These are phyloP conservation scores for Asterophora lycoperdoides DNA, from an alignment of 768 basidiomycete species.

Conservation along the genomic window DNA sequence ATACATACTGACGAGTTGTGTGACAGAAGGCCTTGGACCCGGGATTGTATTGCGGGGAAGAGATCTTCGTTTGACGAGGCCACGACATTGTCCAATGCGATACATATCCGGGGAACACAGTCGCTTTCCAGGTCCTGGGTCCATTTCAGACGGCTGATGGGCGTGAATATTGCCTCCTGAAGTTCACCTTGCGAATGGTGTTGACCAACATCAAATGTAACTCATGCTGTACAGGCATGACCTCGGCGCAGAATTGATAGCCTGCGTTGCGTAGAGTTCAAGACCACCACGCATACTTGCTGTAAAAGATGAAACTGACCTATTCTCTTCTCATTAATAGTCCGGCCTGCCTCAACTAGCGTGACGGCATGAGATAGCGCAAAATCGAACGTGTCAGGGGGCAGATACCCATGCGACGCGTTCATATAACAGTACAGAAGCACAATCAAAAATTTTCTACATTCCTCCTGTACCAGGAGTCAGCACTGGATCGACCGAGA, in stretches of 20 bases:
- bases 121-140: constrained; percentile 68
- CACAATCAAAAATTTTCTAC: constrained; percentile 63
- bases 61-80: constrained; percentile 59
- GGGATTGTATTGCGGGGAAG: constrained; percentile 70
- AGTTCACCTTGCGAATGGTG: constrained; percentile 69
- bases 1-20: constrained; percentile 71
- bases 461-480: constrained; percentile 44
- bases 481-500: constrained; percentile 13
- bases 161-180: background rate
- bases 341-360: constrained; percentile 65
- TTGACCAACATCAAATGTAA: constrained; percentile 82
- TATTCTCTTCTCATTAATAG: constrained; percentile 60
- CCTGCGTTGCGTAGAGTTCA: constrained; percentile 38
- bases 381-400: constrained; percentile 53
- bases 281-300: background rate
- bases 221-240: constrained; percentile 68
- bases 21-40: constrained; percentile 59
- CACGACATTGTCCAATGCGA: constrained; percentile 70
- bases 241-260: constrained; percentile 71
- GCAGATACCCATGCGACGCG: constrained; percentile 37
- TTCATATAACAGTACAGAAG: constrained; percentile 66
- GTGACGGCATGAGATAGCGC: constrained; percentile 75
- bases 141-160: background rate
- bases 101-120: constrained; percentile 51
- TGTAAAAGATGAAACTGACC: constrained; percentile 36